phyloP scores from a whole-genome alignment of 495 filamentous ascomycete genomes.

The Tirmania nivea region DNA sequence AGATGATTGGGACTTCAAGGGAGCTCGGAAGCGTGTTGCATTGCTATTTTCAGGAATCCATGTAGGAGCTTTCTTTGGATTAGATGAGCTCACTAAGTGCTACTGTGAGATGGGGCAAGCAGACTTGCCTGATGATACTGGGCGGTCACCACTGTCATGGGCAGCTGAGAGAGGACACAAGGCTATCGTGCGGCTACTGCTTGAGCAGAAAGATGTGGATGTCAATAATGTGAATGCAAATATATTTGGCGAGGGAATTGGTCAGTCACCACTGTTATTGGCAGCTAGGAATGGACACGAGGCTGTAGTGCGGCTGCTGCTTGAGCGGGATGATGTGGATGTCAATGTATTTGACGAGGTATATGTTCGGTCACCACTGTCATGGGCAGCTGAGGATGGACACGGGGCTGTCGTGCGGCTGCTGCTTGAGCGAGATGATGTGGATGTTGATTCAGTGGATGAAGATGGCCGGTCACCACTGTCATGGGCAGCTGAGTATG shows the following conservation, averaged over 20 bases:
- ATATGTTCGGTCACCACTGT: conserved; percentile 18
- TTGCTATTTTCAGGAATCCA: neutral
- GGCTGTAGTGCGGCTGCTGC: conserved; percentile 11
- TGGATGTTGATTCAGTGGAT: conserved; percentile 4
- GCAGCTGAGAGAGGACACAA: conserved; percentile 14
- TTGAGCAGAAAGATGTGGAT: conserved; percentile 6
- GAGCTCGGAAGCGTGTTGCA: neutral
- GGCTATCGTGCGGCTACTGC: conserved; percentile 11
- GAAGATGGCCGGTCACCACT: conserved; percentile 2
- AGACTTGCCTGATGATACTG: conserved; percentile 17
- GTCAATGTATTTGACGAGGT: conserved; percentile 8
- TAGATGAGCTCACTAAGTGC: neutral
- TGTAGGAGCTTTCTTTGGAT: neutral
- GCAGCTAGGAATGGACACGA: conserved; percentile 22
- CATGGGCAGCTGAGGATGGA: conserved; percentile 7
- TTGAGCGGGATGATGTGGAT: conserved; percentile 5
- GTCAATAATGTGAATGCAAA: neutral
- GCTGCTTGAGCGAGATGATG: conserved; percentile 6
- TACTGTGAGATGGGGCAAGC: conserved; percentile 14
- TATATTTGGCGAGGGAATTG: neutral
- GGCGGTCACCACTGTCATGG: conserved; percentile 21
- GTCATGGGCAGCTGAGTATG: conserved; percentile 4
- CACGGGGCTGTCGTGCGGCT: conserved; percentile 11
- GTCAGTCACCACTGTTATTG: conserved; percentile 20
- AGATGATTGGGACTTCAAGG: neutral